Evolutionary conservation across 2,329 filamentous ascomycete genomes (phyloP).

Genomic region (Penicillium vulpinum): DNA sequence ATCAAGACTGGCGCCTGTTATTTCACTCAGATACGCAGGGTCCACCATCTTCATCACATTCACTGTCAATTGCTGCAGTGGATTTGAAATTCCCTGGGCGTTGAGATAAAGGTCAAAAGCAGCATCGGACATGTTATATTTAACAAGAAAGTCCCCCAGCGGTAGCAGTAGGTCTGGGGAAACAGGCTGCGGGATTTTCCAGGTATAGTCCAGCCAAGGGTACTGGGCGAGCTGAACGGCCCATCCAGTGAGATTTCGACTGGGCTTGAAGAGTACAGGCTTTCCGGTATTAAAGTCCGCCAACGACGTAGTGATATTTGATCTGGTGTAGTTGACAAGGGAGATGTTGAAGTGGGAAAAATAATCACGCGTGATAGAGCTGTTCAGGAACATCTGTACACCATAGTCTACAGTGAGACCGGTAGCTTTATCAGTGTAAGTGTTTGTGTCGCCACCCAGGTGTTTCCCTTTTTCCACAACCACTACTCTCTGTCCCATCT

Average conservation of each 20-base stretch:
- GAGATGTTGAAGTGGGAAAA: slow-evolving; percentile 26
- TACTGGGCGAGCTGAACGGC: slow-evolving; percentile 15
- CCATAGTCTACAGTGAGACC: slow-evolving; percentile 28
- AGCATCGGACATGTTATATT: slow-evolving; percentile 13
- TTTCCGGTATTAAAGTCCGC: slow-evolving; percentile 26
- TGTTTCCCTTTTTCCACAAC: slow-evolving; percentile 27
- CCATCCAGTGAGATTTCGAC: slow-evolving; percentile 16
- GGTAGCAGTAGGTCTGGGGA: slow-evolving; percentile 18
- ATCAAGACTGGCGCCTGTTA: neutral
- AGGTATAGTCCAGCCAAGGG: slow-evolving; percentile 8
- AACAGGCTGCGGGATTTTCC: slow-evolving; percentile 15
- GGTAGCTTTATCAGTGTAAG: slow-evolving; percentile 22
- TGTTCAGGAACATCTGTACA: slow-evolving; percentile 26
- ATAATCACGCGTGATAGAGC: slow-evolving; percentile 16
- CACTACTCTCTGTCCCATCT: slow-evolving; percentile 25
- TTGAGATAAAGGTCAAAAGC: slow-evolving; percentile 4
- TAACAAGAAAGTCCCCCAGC: slow-evolving; percentile 15
- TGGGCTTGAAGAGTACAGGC: slow-evolving; percentile 2
- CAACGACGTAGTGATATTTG: neutral
- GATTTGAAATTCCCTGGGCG: slow-evolving; percentile 13
- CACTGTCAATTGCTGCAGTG: neutral
- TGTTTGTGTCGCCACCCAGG: slow-evolving; percentile 32
- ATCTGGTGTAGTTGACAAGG: neutral
- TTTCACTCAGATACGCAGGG: neutral
- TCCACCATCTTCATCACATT: neutral